phyloP scores from a whole-genome alignment of 345 rosid genomes.

The Citrus unshiu region DNA sequence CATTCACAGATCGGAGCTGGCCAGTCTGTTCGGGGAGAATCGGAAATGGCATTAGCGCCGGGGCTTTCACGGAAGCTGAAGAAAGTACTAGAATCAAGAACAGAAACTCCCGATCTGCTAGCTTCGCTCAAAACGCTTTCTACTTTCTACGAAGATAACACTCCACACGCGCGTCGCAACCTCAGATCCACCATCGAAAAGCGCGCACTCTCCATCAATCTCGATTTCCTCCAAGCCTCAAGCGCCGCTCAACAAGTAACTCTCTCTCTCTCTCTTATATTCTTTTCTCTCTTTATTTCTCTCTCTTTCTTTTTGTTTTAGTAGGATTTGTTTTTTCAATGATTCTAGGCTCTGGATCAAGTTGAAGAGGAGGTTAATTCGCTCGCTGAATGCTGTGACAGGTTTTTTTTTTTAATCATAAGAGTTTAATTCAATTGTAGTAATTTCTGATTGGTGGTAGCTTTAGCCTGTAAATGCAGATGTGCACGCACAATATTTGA shows the following conservation, averaged over 20 bases:
- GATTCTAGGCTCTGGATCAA: slow-evolving; percentile 67
- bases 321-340: not conserved
- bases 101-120: slow-evolving; percentile 82
- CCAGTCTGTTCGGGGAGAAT: not conserved
- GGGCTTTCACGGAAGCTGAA: slow-evolving; percentile 91
- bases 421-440: not conserved
- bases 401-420: slow-evolving; percentile 16
- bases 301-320: not conserved
- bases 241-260: slow-evolving; percentile 58
- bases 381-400: slow-evolving; percentile 92
- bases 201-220: slow-evolving; percentile 82
- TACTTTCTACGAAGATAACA: slow-evolving; percentile 76
- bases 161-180: slow-evolving; percentile 83
- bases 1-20: not conserved
- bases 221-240: slow-evolving; percentile 76
- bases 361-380: slow-evolving; percentile 94
- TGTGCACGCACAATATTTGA: not conserved
- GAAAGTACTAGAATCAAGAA: slow-evolving; percentile 87
- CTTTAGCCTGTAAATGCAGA: not conserved
- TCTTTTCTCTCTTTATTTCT: not conserved
- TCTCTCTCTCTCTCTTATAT: not conserved
- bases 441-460: not conserved
- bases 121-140: slow-evolving; percentile 84
- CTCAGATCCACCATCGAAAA: slow-evolving; percentile 98
- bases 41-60: slow-evolving; percentile 76